These are phyloP conservation scores for Fusarium anguioides DNA, from an alignment of 2,329 filamentous ascomycete species.

Conservation along the genomic window DNA sequence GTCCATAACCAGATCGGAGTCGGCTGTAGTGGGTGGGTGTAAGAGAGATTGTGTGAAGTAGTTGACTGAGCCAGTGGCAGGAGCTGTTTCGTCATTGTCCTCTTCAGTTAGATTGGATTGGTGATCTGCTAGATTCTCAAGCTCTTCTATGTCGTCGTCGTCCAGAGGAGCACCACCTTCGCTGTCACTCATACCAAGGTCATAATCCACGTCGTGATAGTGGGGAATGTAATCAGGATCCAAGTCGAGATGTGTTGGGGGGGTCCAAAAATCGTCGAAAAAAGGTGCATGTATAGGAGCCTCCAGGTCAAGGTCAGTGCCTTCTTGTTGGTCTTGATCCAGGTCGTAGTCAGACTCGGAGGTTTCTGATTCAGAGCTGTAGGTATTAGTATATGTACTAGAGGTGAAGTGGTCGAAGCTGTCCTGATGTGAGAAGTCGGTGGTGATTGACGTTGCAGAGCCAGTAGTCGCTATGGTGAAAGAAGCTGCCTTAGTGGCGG, in stretches of 20 bases:
- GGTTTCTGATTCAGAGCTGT: slow-evolving; percentile 14
- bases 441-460: slow-evolving; percentile 1
- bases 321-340: slow-evolving; percentile 14
- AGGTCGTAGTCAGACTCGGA: slow-evolving; percentile 6
- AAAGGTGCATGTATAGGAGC: slow-evolving; percentile 7
- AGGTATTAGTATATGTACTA: neutral
- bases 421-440: slow-evolving; percentile 7
- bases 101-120: slow-evolving; percentile 12
- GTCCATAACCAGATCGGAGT: slow-evolving; percentile 31
- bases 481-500: slow-evolving; percentile 21
- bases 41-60: slow-evolving; percentile 22
- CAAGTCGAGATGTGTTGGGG: slow-evolving; percentile 15
- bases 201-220: slow-evolving; percentile 41
- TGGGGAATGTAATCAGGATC: slow-evolving; percentile 20
- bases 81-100: slow-evolving; percentile 27
- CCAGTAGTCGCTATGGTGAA: slow-evolving; percentile 11
- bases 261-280: slow-evolving; percentile 10
- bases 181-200: slow-evolving; percentile 51
- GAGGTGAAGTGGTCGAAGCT: slow-evolving; percentile 10
- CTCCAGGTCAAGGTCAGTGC: slow-evolving; percentile 17
- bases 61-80: slow-evolving; percentile 20
- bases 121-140: slow-evolving; percentile 12
- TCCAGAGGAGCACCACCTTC: slow-evolving; percentile 49
- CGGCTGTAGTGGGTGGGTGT: slow-evolving; percentile 15
- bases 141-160: slow-evolving; percentile 16